Conservation (phyloP, 352 stramenopile genomes). For the Pythium dissotocum region DNA sequence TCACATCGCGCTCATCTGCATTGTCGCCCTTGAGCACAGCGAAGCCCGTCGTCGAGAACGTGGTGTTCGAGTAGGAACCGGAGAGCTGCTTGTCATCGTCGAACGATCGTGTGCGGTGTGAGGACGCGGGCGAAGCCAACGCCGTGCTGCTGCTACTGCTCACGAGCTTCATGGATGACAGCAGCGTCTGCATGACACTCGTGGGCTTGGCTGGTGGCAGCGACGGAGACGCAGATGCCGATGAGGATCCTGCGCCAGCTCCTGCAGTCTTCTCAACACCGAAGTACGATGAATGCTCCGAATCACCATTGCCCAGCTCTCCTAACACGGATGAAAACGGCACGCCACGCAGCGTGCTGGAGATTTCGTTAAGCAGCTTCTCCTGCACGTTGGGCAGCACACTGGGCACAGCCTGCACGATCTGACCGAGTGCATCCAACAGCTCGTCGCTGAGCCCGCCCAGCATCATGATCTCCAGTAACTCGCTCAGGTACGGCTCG, state of each 20-base stretch:
- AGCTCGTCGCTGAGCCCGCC: conserved; percentile 93
- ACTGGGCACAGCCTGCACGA: conserved; percentile 89
- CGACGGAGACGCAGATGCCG: conserved; percentile 19
- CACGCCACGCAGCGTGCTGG: conserved; percentile 89
- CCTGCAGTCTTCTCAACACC: conserved; percentile 24
- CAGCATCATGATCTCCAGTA: conserved; percentile 86
- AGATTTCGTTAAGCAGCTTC: conserved; percentile 95
- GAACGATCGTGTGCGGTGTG: background rate
- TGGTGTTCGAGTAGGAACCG: background rate
- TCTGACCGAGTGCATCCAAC: conserved; percentile 91
- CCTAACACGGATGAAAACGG: conserved; percentile 47
- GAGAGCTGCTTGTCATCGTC: conserved; percentile 36
- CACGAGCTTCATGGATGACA: conserved; percentile 71
- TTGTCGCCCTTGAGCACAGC: conserved; percentile 78
- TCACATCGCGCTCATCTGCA: conserved; percentile 67
- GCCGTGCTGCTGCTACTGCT: conserved; percentile 3
- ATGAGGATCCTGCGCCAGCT: conserved; percentile 3
- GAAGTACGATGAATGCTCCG: conserved; percentile 21
- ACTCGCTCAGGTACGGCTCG: conserved; percentile 67
- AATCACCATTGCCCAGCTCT: conserved; percentile 21
- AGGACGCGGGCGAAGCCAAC: conserved; percentile 15
- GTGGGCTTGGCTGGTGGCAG: conserved; percentile 36
- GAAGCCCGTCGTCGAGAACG: background rate
- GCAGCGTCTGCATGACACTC: conserved; percentile 63
- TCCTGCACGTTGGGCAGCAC: conserved; percentile 92